Percentiles rank a stretch among this genome's conserved stretches.
These are phyloP conservation scores for Amaranthus hypochondriacus DNA, from an alignment of 148 eudicot genomes.

Conservation along the genomic window DNA sequence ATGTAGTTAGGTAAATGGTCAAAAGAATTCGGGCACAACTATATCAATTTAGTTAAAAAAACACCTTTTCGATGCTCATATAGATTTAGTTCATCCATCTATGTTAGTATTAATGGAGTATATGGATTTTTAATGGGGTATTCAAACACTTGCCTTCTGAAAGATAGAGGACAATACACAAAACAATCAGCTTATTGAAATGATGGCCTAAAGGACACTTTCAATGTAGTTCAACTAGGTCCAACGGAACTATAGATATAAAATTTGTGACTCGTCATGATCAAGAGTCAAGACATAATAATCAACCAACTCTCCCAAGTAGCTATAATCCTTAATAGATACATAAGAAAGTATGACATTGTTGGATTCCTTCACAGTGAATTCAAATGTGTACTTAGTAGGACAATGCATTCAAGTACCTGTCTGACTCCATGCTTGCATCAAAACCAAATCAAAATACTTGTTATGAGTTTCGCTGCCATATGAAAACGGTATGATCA, in stretches of 20 bases:
- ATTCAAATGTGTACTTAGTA: neutral
- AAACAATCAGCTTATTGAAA: neutral
- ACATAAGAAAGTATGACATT: neutral
- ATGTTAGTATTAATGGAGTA: neutral
- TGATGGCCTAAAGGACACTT: neutral
- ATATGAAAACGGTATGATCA: neutral
- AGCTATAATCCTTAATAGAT: neutral
- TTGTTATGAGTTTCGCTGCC: slow-evolving; percentile 8
- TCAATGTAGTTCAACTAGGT: neutral
- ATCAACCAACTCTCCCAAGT: neutral
- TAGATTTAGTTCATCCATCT: neutral
- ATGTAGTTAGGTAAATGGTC: neutral
- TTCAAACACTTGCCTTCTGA: neutral
- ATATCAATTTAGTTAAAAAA: neutral
- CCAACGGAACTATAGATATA: neutral
- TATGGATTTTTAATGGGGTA: neutral
- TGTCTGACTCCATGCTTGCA: slow-evolving; percentile 43
- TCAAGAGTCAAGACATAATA: neutral
- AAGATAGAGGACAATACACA: neutral
- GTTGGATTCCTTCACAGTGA: neutral
- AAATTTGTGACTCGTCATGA: neutral
- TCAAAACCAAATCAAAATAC: slow-evolving; percentile 9
- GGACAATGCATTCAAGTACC: slow-evolving; percentile 18
- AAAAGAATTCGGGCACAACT: neutral
- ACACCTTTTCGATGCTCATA: neutral